Conservation (phyloP, 163 green algal species). For the Scenedesmus sp. region DNA sequence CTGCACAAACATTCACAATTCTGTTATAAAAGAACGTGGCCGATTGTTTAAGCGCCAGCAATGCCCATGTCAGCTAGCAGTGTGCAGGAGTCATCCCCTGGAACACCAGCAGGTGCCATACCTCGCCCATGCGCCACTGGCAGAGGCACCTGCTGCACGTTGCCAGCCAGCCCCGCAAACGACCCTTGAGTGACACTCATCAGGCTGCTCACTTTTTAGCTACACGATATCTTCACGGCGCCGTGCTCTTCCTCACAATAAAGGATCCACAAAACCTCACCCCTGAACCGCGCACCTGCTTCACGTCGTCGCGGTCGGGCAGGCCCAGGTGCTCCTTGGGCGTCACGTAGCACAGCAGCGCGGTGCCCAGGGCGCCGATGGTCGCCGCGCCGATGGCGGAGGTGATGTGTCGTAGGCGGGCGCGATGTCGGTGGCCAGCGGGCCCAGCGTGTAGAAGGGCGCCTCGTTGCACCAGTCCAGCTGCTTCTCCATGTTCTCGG, state of each 20-base stretch:
- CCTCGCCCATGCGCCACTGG: too few species aligned
- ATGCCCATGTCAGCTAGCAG: too few species aligned
- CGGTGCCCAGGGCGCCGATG: constrained; percentile 67
- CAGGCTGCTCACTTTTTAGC: too few species aligned
- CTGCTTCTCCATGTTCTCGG: constrained; percentile 97
- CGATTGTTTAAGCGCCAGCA: too few species aligned
- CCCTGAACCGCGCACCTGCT: constrained; percentile 63
- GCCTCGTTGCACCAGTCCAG: constrained; percentile 92
- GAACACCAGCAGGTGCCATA: too few species aligned
- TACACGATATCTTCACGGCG: too few species aligned
- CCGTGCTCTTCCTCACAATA: too few species aligned
- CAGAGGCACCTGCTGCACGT: too few species aligned
- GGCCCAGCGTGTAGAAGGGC: constrained; percentile 97
- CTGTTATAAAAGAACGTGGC: too few species aligned
- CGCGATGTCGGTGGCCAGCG: constrained; percentile 95
- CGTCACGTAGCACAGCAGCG: constrained; percentile 95
- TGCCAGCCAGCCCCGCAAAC: too few species aligned
- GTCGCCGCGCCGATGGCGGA: constrained; percentile 93
- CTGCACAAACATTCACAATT: constrained; percentile 54
- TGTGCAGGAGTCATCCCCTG: too few species aligned
- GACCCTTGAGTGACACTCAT: too few species aligned
- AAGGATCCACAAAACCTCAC: neutral
- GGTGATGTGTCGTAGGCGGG: constrained; percentile 98
- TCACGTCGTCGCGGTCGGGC: constrained; percentile 94
- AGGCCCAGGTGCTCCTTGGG: constrained; percentile 98